Base-by-base conservation (phyloP, 192 early-diverging fungal species). In the Backusella liffmaniae region DNA sequence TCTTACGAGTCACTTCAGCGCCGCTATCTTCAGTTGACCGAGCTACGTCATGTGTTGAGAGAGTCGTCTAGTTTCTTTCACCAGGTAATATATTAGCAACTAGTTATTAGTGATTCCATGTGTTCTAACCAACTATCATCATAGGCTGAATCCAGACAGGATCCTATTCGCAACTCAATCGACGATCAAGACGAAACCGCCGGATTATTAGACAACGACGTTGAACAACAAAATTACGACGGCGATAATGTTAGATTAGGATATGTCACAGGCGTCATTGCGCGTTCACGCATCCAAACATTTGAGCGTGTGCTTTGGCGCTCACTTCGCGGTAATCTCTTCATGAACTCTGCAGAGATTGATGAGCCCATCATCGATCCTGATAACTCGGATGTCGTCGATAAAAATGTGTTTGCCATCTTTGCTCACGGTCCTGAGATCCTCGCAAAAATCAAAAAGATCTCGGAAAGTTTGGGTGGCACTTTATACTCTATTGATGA, bases 291-390 rank as follows among this genome's bases (percentile, higher is more conserved):
- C 69, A 91, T 97, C 82, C 89, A 88, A 46, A 96, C 92, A 13
- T 98, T 99, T 76, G 95, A 98, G 84, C 92, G 96, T 71, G 92
- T 99, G 70, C 91, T 99, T 68, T 99, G 97, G 94, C 91, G 98
- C 67, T 94, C 95, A 30, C 90, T 99, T 62, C 93, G 98, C 59
- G 98, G 98, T 36, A 99, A 99, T 85, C 84, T 99, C 74, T 97
- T 92, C 84, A 93, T 98, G 85, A 98, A 97, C 83, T 90, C 93
- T 69, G 94, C 95, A 5, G 97, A 98, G 77, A 98, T 99, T 76
- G 96, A 95, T 53, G 98, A 99, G 79, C 89, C 91, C 9, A 95
- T 99, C 77, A 83, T 88, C 44, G 98, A 99, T 77, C 97, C 97
- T 10, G 90, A 86, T 66, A 93, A 91, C 1, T 97, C 98, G 76